Percentiles rank a stretch among this genome's conserved stretches.
These are phyloP conservation scores for Aphanomyces euteiches DNA, from an alignment of 352 stramenopile species.

Conservation along the genomic window DNA sequence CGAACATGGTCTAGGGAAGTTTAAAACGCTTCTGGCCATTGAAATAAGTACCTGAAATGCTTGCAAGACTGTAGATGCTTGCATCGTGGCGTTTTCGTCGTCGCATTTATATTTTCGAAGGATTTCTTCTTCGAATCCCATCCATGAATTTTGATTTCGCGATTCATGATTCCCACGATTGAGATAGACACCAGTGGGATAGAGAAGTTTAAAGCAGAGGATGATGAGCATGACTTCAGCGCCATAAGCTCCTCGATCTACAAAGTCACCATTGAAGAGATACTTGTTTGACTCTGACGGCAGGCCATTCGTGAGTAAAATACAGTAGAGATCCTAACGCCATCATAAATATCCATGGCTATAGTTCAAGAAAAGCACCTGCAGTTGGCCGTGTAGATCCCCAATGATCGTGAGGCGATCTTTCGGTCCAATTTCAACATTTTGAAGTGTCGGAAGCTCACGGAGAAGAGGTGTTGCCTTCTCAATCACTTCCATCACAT, in stretches of 20 bases:
- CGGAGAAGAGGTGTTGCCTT: slow-evolving; percentile 34
- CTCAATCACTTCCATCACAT: slow-evolving; percentile 43
- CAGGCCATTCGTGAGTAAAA: slow-evolving; percentile 58
- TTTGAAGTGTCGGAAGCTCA: slow-evolving; percentile 34
- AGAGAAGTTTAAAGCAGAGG: slow-evolving; percentile 33
- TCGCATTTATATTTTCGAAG: slow-evolving; percentile 28
- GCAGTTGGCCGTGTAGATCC: slow-evolving; percentile 62
- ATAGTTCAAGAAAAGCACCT: slow-evolving; percentile 8
- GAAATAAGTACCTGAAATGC: slow-evolving; percentile 27
- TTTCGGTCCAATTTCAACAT: slow-evolving; percentile 36
- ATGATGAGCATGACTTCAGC: slow-evolving; percentile 45
- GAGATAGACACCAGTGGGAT: slow-evolving; percentile 46
- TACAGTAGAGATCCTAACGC: slow-evolving; percentile 53
- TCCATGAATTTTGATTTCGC: slow-evolving; percentile 51
- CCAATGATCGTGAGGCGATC: slow-evolving; percentile 52
- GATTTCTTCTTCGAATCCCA: slow-evolving; percentile 47
- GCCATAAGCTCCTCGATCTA: slow-evolving; percentile 58
- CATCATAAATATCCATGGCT: neutral
- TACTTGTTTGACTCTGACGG: slow-evolving; percentile 51
- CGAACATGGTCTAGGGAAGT: slow-evolving; percentile 35
- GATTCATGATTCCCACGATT: slow-evolving; percentile 81
- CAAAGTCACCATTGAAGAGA: slow-evolving; percentile 83
- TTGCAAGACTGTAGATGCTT: slow-evolving; percentile 29
- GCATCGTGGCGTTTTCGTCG: slow-evolving; percentile 40
- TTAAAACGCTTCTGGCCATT: slow-evolving; percentile 13